Evolutionary conservation across 352 stramenopile species (phyloP).

Genomic region (Globisporangium takayamanum): DNA sequence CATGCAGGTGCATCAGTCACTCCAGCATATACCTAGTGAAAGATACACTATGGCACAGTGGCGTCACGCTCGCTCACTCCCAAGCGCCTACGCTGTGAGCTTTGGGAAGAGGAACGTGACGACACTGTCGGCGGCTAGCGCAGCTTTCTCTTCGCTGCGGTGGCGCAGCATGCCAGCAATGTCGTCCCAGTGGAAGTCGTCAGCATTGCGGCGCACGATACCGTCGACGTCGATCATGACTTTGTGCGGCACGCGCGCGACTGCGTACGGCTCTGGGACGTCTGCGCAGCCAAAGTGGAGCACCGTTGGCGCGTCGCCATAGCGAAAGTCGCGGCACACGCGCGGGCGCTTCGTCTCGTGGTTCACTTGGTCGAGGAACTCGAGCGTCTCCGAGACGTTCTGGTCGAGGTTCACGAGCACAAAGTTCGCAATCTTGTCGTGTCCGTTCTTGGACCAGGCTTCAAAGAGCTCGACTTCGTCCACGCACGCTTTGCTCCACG

Average conservation of each 20-base stretch:
- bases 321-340: constrained; percentile 42
- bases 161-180: constrained; percentile 42
- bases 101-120: constrained; percentile 23
- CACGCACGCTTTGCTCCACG: constrained; percentile 49
- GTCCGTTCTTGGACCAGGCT: constrained; percentile 41
- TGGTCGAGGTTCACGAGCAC: constrained; percentile 60
- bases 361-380: constrained; percentile 39
- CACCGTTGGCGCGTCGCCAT: constrained; percentile 37
- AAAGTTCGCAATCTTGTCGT: constrained; percentile 47
- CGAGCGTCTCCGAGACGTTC: constrained; percentile 40
- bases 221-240: constrained; percentile 38
- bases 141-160: constrained; percentile 22
- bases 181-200: constrained; percentile 60
- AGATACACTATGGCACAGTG: too few species aligned
- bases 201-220: constrained; percentile 42
- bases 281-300: constrained; percentile 46
- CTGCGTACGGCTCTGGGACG: constrained; percentile 42
- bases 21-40: too few species aligned
- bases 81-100: constrained; percentile 9
- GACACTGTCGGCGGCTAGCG: constrained; percentile 12
- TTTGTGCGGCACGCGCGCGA: constrained; percentile 44
- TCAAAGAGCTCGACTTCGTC: constrained; percentile 52
- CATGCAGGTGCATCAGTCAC: too few species aligned
- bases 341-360: constrained; percentile 29
- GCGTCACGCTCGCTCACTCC: background rate